Conservation (phyloP, 805 yeast genomes). For the Saccharomycopsis capsularis region DNA sequence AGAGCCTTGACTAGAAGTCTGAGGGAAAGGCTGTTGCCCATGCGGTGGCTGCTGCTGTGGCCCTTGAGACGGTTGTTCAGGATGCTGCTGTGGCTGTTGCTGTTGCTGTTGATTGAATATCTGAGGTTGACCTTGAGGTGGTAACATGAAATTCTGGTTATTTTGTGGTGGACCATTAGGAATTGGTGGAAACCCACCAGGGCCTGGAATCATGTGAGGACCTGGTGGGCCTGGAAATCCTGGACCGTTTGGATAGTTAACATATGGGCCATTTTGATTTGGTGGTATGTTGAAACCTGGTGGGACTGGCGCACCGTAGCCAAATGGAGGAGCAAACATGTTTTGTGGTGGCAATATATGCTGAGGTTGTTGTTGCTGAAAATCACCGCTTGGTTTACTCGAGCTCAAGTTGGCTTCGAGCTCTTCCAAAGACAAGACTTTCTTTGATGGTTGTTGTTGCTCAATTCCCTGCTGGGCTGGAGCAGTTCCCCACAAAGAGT, state of each 20-base stretch:
- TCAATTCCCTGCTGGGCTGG: constrained; percentile 22
- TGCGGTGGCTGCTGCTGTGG: constrained; percentile 23
- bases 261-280: neutral
- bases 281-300: constrained; percentile 18
- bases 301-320: constrained; percentile 21
- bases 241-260: constrained; percentile 1
- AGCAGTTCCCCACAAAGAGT: constrained; percentile 55
- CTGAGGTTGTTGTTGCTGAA: constrained; percentile 26
- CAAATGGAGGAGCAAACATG: constrained; percentile 6
- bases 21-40: no score
- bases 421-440: constrained; percentile 69
- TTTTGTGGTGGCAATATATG: constrained; percentile 28
- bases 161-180: constrained; percentile 5
- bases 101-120: constrained; percentile 22
- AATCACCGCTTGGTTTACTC: constrained; percentile 16
- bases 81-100: constrained; percentile 22
- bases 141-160: constrained; percentile 13
- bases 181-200: constrained; percentile 10
- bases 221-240: neutral
- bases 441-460: constrained; percentile 23
- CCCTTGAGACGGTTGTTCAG: constrained; percentile 22
- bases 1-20: no score
- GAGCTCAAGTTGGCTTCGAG: constrained; percentile 63
- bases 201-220: neutral
- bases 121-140: constrained; percentile 29